Evolutionary conservation across 2,329 filamentous ascomycete species (phyloP).

Genomic region (Pyricularia sp.): DNA sequence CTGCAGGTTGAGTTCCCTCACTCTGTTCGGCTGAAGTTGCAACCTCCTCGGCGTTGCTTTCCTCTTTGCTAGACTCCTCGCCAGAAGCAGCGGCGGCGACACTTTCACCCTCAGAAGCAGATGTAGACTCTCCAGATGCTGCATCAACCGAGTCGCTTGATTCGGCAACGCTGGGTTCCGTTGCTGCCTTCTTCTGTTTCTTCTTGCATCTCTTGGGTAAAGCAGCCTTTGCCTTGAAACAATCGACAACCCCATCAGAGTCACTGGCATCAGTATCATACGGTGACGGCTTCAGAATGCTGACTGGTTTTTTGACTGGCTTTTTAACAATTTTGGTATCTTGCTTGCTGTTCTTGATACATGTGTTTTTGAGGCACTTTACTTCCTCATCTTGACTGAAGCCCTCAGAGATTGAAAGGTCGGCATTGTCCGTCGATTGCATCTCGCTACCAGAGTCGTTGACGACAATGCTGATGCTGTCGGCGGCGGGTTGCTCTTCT

Average conservation of each 20-base stretch:
- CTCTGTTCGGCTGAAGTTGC: not conserved
- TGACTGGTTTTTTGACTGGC: not conserved
- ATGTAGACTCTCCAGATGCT: not conserved
- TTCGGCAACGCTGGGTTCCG: not conserved
- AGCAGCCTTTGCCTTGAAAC: not conserved
- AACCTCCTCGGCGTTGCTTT: not conserved
- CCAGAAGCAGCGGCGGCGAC: not conserved
- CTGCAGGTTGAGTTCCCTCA: slow-evolving; percentile 3
- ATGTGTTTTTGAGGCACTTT: not conserved
- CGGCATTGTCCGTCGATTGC: not conserved
- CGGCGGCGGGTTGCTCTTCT: not conserved
- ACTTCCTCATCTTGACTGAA: not conserved
- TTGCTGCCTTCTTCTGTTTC: not conserved
- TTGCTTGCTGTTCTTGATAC: not conserved
- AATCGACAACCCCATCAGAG: not conserved
- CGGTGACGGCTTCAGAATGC: not conserved
- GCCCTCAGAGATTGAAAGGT: not conserved
- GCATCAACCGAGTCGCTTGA: not conserved
- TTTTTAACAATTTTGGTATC: not conserved
- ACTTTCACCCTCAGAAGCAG: not conserved
- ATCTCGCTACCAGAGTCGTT: slow-evolving; percentile 5
- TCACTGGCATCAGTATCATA: not conserved
- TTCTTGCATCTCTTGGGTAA: not conserved
- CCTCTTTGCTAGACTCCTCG: not conserved
- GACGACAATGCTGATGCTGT: not conserved